These are phyloP conservation scores for Kwoniella heveanensis DNA, from an alignment of 768 basidiomycete genomes.

Conservation along the genomic window DNA sequence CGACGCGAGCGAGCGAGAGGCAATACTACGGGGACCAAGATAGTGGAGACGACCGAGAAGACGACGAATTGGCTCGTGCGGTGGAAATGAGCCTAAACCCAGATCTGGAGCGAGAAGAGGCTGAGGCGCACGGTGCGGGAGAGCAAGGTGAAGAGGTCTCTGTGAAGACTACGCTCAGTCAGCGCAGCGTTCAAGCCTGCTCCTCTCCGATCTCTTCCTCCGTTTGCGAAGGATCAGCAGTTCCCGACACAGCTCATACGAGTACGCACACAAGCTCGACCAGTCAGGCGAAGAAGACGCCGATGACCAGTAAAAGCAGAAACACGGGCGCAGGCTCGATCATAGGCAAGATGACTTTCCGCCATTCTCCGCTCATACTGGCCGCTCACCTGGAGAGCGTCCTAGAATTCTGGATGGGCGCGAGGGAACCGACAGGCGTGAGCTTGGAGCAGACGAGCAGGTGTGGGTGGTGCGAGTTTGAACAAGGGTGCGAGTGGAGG, in stretches of 20 bases:
- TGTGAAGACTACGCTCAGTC: constrained; percentile 5
- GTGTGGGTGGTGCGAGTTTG: constrained; percentile 79
- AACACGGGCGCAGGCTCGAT: constrained; percentile 55
- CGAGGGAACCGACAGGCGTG: constrained; percentile 72
- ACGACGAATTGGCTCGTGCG: constrained; percentile 46
- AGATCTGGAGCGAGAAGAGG: constrained; percentile 4
- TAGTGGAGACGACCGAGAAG: constrained; percentile 19
- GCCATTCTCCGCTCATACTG: constrained; percentile 63
- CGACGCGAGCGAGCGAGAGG: constrained; percentile 19
- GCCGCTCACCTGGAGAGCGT: constrained; percentile 63
- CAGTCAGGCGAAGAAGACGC: no score
- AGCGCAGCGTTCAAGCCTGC: neutral
- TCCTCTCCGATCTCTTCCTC: neutral
- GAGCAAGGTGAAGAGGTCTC: constrained; percentile 18
- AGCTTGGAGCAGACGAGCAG: constrained; percentile 63
- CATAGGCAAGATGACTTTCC: constrained; percentile 69
- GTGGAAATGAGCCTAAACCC: constrained; percentile 40
- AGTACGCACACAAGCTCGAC: neutral
- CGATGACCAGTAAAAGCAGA: neutral
- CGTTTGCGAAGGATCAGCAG: neutral
- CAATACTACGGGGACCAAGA: constrained; percentile 15
- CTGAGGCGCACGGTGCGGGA: constrained; percentile 9
- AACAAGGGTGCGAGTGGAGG: constrained; percentile 78
- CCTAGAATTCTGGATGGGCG: constrained; percentile 75
- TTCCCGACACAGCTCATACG: neutral